Conservation (phyloP, 345 rosid species). For the Xanthoceras sorbifolium region DNA sequence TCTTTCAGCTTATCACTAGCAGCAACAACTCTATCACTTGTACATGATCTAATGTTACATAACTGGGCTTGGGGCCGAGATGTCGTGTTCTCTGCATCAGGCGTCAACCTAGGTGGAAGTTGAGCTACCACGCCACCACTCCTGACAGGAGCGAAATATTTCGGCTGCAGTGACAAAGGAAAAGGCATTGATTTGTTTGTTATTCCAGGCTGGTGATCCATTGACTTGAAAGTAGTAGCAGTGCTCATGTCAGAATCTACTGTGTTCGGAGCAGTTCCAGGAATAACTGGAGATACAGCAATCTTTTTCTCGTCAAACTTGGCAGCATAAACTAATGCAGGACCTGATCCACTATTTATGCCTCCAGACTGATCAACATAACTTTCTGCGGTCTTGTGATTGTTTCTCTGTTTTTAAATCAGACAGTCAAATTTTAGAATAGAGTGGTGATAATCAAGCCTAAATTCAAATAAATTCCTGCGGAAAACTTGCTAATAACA, state of each 20-base stretch:
- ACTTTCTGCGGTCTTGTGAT: conserved; percentile 49
- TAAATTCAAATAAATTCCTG: not conserved
- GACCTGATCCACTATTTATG: conserved; percentile 30
- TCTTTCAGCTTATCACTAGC: conserved; percentile 51
- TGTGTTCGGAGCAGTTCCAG: conserved; percentile 41
- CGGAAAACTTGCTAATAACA: not conserved
- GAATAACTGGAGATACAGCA: conserved; percentile 36
- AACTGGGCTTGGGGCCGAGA: conserved; percentile 37
- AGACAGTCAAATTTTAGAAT: conserved; percentile 6
- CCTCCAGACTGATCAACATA: conserved; percentile 43
- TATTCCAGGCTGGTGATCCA: conserved; percentile 44
- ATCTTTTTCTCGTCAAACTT: conserved; percentile 59
- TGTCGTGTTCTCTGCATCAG: conserved; percentile 41
- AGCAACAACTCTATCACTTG: conserved; percentile 35
- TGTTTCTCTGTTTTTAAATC: conserved; percentile 52
- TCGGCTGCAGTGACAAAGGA: conserved; percentile 66
- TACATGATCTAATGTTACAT: conserved; percentile 30
- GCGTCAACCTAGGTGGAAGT: conserved; percentile 33
- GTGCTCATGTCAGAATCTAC: conserved; percentile 44
- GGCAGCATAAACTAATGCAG: conserved; percentile 47
- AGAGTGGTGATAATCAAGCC: not conserved
- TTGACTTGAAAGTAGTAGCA: conserved; percentile 37
- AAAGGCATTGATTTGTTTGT: conserved; percentile 46
- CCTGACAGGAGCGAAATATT: conserved; percentile 43
- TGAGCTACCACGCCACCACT: conserved; percentile 39